These are phyloP conservation scores for Dothideomycetidae sp. DNA, from an alignment of 2,329 filamentous ascomycete genomes.

Conservation along the genomic window DNA sequence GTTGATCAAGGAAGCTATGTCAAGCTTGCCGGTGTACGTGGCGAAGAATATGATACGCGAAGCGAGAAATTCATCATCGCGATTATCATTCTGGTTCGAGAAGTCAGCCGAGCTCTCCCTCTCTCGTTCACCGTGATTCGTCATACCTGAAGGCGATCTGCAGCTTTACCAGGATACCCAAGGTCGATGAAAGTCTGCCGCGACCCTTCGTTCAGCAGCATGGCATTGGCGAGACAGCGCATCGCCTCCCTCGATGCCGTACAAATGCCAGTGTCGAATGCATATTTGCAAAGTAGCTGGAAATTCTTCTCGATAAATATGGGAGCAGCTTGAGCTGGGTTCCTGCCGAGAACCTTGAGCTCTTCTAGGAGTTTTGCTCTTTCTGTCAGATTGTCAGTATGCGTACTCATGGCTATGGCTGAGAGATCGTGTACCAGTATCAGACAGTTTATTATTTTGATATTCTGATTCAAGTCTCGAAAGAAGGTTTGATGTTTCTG, in stretches of 20 bases:
- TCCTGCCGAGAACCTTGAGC: conserved; percentile 66
- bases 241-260: conserved; percentile 60
- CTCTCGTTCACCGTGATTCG: too few relatives aligned
- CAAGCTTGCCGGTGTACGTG: conserved; percentile 60
- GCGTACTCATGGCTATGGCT: not conserved
- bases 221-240: conserved; percentile 70
- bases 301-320: conserved; percentile 81
- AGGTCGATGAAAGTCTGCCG: conserved; percentile 61
- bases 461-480: conserved; percentile 46
- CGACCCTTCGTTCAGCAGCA: conserved; percentile 54
- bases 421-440: conserved; percentile 39
- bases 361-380: conserved; percentile 43
- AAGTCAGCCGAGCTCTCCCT: conserved; percentile 1
- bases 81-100: conserved; percentile 45
- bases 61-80: conserved; percentile 74
- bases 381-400: conserved; percentile 32
- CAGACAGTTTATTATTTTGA: conserved; percentile 39
- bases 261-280: conserved; percentile 50
- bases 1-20: conserved; percentile 51
- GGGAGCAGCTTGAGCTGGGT: conserved; percentile 56
- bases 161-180: conserved; percentile 52
- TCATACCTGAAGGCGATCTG: conserved; percentile 48
- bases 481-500: conserved; percentile 7
- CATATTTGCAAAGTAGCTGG: conserved; percentile 54
- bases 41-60: conserved; percentile 68